Conservation (phyloP, 2,329 filamentous ascomycete species). For the Penicillium decumbens region DNA sequence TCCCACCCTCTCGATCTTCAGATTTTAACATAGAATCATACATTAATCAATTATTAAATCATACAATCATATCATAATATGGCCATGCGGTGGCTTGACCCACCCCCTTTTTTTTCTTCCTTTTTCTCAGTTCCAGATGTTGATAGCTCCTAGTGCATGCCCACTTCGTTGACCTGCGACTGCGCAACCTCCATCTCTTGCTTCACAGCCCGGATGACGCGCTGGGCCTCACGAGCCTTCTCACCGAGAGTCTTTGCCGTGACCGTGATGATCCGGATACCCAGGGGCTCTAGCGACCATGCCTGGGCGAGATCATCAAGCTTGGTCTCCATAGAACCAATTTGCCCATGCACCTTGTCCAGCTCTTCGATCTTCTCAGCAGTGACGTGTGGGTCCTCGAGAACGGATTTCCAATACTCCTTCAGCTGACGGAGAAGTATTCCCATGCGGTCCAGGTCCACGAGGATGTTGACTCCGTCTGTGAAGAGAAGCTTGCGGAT, state of each 20-base stretch:
- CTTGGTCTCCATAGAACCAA: constrained; percentile 3
- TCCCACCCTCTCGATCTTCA: too few species aligned
- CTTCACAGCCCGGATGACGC: constrained; percentile 3
- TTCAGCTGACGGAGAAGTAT: constrained; percentile 1
- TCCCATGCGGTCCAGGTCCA: not conserved
- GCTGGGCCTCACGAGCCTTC: constrained; percentile 6
- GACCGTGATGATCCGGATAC: not conserved
- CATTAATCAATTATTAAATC: not conserved
- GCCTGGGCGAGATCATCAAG: not conserved
- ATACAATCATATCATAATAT: not conserved
- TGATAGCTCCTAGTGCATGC: not conserved
- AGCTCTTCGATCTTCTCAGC: constrained; percentile 10
- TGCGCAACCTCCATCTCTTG: constrained; percentile 6
- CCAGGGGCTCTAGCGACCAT: constrained; percentile 10
- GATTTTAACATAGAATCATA: too few species aligned
- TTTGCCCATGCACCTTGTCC: constrained; percentile 1
- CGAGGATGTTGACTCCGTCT: constrained; percentile 4
- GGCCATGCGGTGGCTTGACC: not conserved
- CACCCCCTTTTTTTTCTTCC: not conserved
- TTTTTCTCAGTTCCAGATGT: not conserved
- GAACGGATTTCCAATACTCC: constrained; percentile 2
- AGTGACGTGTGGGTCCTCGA: not conserved
- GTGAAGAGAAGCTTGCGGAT: constrained; percentile 14
- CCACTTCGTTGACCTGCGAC: constrained; percentile 1
- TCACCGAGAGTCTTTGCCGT: not conserved